Evolutionary conservation across 768 basidiomycete species (phyloP), one percentile per base, ranked within the genome.

Genomic region (Cubamyces lactineus): DNA sequence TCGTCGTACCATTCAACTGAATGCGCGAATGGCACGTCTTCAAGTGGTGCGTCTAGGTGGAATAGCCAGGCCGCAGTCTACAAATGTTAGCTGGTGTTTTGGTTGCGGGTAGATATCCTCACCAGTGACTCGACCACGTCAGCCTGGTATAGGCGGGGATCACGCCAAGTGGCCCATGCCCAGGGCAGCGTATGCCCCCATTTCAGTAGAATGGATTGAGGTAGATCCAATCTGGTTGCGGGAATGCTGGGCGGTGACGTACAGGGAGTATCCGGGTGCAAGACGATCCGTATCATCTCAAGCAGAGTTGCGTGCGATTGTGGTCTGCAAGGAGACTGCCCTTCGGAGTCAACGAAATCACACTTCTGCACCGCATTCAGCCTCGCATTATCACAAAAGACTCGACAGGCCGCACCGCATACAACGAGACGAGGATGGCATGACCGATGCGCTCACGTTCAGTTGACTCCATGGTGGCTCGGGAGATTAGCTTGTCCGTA

Each of bases 91-190:
- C 34, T 21, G 42, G 2, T 24, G n/a, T 16, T 17, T 11, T 15
- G 26, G 1, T 5, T 2, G 2, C n/a, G 1, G 15, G 24, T 16
- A 21, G 1, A 16, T 3, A 21, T 9, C 49, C 61, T 23, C 6
- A 65, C 64, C 30, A 65, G 38, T n/a, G 70, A 70, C 5, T 77
- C 71, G 48, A 88, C 76, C 28, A 74, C 74, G 55, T 87, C 86
- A 1, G 80, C 74, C 39, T 84, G 73, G 28, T 80, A 76, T 41
- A 75, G 70, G 21, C 83, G 79, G 60, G 76, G 75, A 66, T 89
- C 88, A 49, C 74, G 70, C 86, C 88, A 91, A 7, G 80, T 71
- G 12, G 69, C 73, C 89, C 91, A 92, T 56, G 77, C 78, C 89
- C 89, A 91, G 1, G 82, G 79, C 2, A 88, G 70, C 12, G 81